Evolutionary conservation across 345 rosid species (phyloP), one percentile per base, ranked within the genome.

Genomic region (Bruguiera sexangula): DNA sequence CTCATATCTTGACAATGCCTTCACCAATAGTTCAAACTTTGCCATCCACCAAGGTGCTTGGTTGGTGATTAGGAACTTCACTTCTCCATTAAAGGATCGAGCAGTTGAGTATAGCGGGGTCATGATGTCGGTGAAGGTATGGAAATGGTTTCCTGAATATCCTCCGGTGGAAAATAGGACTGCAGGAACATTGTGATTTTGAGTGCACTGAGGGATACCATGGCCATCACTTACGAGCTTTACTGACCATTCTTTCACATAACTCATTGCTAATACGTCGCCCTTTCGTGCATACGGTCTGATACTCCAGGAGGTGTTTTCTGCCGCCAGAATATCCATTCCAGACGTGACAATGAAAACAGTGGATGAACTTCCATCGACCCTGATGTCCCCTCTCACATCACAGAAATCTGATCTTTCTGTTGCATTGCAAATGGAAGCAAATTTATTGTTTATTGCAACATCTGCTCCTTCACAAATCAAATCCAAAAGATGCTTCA

Each of bases 91-190:
- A 31, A 84, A 89, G 18, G 69, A 66, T 30, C 89, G 73, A 0
- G 90, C 80, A 30, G 91, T 89, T 53, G 81, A 69, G 73, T 63
- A 89, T 0, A 89, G 77, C 0, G 98, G 97, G 65, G 88, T 66
- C 53, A 94, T 66, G 11, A 88, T 65, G 63, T 94, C 96, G 1
- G 93, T 80, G 80, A 89, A 91, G 69, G 87, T 90, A n/a, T 91
- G 97, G 63, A 82, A 91, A 71, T 87, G 84, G 80, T 94, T 91
- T 18, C 89, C 85, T 4, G 96, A 36, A 68, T 83, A 91, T 37
- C 95, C 97, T 31, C 89, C 93, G 7, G 75, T 73, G 31, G 97
- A 94, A 69, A 94, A 94, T 7, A 89, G 79, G 18, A 91, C 32
- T 21, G 86, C 96, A 0, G 95, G 87, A 66, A 87, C 80, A 57